phyloP scores from a whole-genome alignment of 169 alveolate genomes.

The Cryptosporidium tyzzeri region DNA sequence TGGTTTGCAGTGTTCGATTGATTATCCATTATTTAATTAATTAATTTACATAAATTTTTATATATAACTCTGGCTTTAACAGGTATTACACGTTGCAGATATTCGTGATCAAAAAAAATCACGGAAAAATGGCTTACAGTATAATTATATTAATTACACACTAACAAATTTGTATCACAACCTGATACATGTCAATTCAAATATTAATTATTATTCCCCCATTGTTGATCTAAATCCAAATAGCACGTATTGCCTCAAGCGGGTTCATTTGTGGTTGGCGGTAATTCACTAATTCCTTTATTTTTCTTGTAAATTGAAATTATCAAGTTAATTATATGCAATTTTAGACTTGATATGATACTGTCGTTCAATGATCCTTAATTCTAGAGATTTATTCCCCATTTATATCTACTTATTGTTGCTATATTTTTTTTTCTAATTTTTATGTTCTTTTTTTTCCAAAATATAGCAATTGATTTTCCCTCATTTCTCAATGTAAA shows the following conservation, averaged over 20 bases:
- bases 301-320: not conserved
- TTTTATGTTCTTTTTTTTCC: not conserved
- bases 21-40: constrained; percentile 31
- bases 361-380: not conserved
- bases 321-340: no score
- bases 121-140: not conserved
- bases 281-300: not conserved
- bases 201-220: constrained; percentile 3
- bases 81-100: not conserved
- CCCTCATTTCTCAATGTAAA: not conserved
- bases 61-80: not conserved
- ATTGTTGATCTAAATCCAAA: constrained; percentile 41
- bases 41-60: not conserved
- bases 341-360: not conserved
- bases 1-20: constrained; percentile 40
- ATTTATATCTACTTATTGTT: no score
- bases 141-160: constrained; percentile 14
- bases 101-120: not conserved
- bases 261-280: not conserved
- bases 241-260: constrained; percentile 59
- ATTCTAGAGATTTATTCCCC: not conserved
- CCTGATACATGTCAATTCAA: constrained; percentile 21
- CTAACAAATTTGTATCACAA: not conserved
- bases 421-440: no score
- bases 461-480: not conserved